Evolutionary conservation across 257 asterid genomes (phyloP).

Genomic region (Gentiana straminea): DNA sequence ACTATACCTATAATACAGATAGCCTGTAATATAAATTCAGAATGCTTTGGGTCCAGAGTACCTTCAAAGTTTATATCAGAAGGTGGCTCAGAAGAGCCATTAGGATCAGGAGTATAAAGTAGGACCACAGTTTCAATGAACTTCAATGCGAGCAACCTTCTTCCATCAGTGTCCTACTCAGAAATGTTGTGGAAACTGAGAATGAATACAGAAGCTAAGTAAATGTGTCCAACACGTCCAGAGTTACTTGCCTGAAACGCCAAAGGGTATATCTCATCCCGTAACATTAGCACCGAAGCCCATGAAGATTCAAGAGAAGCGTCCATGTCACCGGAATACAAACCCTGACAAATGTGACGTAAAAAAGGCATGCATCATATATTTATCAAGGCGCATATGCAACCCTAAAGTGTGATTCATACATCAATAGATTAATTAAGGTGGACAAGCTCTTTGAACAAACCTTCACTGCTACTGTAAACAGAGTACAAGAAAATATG

Average conservation of each 20-base stretch:
- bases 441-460: constrained; percentile 12
- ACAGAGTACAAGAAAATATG: constrained; percentile 57
- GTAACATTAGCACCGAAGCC: constrained; percentile 57
- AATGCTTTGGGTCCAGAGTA: constrained; percentile 15
- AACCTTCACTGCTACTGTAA: constrained; percentile 72
- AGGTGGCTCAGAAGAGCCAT: constrained; percentile 71
- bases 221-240: constrained; percentile 5
- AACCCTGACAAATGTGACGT: constrained; percentile 39
- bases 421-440: too few species aligned
- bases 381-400: too few species aligned
- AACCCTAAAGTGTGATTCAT: too few species aligned
- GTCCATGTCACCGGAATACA: constrained; percentile 55
- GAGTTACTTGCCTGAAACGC: constrained; percentile 68
- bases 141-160: constrained; percentile 84
- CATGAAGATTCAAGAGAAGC: constrained; percentile 63
- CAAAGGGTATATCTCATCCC: constrained; percentile 76
- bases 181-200: constrained; percentile 15
- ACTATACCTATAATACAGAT: not conserved
- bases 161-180: constrained; percentile 84
- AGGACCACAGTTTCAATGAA: constrained; percentile 79
- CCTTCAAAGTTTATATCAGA: constrained; percentile 60
- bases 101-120: constrained; percentile 90
- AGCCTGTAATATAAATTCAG: constrained; percentile 5
- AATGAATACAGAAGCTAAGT: constrained; percentile 16
- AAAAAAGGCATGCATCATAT: not conserved